phyloP scores from a whole-genome alignment of 306 rosid species.

The Rubus idaeus region DNA sequence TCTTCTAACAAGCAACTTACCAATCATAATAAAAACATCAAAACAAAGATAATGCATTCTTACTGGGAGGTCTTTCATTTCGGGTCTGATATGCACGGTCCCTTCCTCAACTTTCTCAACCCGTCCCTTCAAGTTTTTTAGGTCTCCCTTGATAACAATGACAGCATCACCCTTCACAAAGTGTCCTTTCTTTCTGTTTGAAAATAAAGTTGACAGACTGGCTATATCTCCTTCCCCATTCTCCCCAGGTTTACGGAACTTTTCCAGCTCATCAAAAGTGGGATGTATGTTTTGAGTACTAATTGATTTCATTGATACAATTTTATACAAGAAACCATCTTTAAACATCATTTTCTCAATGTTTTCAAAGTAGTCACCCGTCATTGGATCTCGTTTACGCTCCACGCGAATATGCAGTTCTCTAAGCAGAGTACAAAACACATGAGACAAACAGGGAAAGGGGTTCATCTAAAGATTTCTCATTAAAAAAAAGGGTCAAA shows the following conservation, averaged over 20 bases:
- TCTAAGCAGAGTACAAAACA: conserved; percentile 44
- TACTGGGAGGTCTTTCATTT: conserved; percentile 87
- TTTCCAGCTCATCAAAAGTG: conserved; percentile 92
- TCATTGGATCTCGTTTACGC: conserved; percentile 80
- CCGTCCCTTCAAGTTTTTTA: conserved; percentile 91
- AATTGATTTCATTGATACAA: conserved; percentile 85
- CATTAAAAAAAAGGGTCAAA: not conserved
- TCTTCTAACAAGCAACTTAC: not conserved
- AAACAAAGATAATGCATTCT: conserved; percentile 30
- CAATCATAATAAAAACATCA: conserved; percentile 3
- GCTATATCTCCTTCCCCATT: conserved; percentile 85
- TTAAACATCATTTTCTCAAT: conserved; percentile 92
- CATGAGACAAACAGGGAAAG: not conserved
- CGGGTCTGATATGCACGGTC: conserved; percentile 86
- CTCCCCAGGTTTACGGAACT: conserved; percentile 87
- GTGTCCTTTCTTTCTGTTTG: conserved; percentile 94
- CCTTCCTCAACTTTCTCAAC: conserved; percentile 97
- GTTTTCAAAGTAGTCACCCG: conserved; percentile 84
- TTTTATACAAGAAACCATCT: conserved; percentile 91
- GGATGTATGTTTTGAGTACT: conserved; percentile 79
- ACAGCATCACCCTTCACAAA: conserved; percentile 98
- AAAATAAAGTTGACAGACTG: conserved; percentile 83
- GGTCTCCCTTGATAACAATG: conserved; percentile 84
- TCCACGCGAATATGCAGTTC: conserved; percentile 92
- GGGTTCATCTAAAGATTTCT: conserved; percentile 7